Evolutionary conservation across 1,284 basidiomycete genomes (phyloP).

Genomic region (Heterobasidion irregulare): DNA sequence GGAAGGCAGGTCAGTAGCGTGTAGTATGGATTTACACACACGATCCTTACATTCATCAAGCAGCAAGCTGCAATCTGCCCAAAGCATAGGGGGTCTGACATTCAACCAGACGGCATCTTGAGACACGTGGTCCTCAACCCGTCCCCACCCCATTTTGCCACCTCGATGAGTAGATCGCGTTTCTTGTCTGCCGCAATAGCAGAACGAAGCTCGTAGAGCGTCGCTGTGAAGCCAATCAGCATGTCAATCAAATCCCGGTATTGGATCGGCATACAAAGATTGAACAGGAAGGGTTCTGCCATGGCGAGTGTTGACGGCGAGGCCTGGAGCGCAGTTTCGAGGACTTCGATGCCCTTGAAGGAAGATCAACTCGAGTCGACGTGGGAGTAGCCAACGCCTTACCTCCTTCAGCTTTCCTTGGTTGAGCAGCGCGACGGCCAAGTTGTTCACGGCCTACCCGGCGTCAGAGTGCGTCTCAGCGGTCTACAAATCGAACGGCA

Average conservation of each 20-base stretch:
- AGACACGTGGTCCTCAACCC: slow-evolving; percentile 70
- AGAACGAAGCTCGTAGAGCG: slow-evolving; percentile 72
- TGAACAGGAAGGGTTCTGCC: slow-evolving; percentile 75
- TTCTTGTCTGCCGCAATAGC: slow-evolving; percentile 64
- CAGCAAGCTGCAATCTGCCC: no score
- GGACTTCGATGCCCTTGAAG: slow-evolving; percentile 51
- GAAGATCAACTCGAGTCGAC: background rate
- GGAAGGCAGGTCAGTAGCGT: no score
- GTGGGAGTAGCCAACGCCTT: slow-evolving; percentile 1
- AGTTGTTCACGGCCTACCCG: slow-evolving; percentile 65
- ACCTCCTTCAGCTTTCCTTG: slow-evolving; percentile 68
- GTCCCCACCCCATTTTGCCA: slow-evolving; percentile 77
- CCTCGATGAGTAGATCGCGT: slow-evolving; percentile 59
- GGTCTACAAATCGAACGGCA: background rate
- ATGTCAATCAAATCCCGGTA: background rate
- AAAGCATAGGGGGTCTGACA: no score
- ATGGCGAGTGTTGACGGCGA: slow-evolving; percentile 63
- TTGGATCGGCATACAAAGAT: slow-evolving; percentile 48
- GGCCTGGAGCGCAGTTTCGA: slow-evolving; percentile 51
- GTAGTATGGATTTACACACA: no score
- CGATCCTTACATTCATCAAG: no score
- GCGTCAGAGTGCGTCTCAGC: background rate
- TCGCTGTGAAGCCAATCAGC: slow-evolving; percentile 38
- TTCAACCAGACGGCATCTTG: slow-evolving; percentile 47
- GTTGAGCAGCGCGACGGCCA: slow-evolving; percentile 60